Conservation (phyloP, 768 basidiomycete genomes). For the Omphalotus guepiniiformis region DNA sequence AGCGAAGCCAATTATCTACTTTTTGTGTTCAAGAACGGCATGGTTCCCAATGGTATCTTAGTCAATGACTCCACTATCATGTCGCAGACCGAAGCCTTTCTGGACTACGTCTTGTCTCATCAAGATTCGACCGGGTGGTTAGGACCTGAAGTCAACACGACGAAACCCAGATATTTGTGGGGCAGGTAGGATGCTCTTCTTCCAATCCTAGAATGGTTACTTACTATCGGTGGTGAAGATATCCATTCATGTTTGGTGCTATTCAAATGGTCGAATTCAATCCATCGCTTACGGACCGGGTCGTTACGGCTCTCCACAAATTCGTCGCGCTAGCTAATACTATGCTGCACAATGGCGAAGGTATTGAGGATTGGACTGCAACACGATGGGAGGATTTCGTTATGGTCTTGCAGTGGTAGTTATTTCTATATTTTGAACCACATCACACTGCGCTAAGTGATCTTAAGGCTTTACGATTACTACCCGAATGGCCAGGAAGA, state of each 20-base stretch:
- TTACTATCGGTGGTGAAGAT: conserved; percentile 23
- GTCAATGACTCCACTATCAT: conserved; percentile 42
- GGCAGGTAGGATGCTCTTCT: conserved; percentile 31
- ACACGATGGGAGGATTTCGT: conserved; percentile 60
- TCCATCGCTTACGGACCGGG: conserved; percentile 36
- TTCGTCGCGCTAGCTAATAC: conserved; percentile 49
- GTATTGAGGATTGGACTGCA: conserved; percentile 49
- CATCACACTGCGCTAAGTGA: neutral
- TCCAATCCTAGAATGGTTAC: too few species aligned
- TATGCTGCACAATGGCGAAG: conserved; percentile 50
- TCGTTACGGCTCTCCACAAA: conserved; percentile 49
- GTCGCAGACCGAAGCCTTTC: conserved; percentile 41
- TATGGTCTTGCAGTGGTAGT: conserved; percentile 52
- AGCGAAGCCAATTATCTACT: neutral
- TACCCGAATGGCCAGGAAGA: conserved; percentile 5
- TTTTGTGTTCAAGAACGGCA: conserved; percentile 37
- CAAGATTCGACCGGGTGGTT: conserved; percentile 55
- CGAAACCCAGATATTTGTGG: conserved; percentile 51
- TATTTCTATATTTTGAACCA: neutral
- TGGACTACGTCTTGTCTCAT: conserved; percentile 46
- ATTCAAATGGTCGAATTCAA: conserved; percentile 52
- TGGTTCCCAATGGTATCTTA: conserved; percentile 50
- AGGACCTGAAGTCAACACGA: conserved; percentile 50
- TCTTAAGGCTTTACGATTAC: conserved; percentile 45
- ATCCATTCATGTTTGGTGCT: conserved; percentile 55